phyloP scores from a whole-genome alignment of 768 basidiomycete species.

The Russula sp. region DNA sequence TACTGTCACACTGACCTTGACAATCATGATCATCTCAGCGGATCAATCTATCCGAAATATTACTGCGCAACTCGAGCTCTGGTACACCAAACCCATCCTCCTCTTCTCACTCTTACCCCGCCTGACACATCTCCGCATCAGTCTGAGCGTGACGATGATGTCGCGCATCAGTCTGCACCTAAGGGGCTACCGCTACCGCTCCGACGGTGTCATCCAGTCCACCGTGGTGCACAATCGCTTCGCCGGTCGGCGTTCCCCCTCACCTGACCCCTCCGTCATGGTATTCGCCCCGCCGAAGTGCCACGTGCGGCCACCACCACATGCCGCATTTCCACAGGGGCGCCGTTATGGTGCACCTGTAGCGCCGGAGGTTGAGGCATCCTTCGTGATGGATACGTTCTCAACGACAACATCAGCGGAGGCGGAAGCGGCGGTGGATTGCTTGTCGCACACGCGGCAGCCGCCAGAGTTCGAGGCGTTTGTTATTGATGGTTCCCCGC shows the following conservation, averaged over 20 bases:
- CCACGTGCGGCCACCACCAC: neutral
- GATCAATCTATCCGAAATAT: slow-evolving; percentile 32
- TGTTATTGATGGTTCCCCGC: neutral
- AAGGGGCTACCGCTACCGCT: neutral
- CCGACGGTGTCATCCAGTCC: neutral
- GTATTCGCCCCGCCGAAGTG: neutral
- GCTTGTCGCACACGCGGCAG: too few species aligned
- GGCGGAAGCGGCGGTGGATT: too few species aligned
- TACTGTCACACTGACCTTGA: slow-evolving; percentile 34
- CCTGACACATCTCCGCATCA: neutral
- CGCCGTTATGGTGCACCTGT: neutral
- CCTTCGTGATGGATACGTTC: neutral
- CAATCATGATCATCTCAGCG: slow-evolving; percentile 35
- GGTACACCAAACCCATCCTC: neutral
- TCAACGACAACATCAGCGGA: neutral
- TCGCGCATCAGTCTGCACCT: too few species aligned
- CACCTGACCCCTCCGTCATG: neutral
- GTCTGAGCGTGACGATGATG: neutral
- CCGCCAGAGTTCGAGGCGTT: neutral
- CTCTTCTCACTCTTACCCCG: too few species aligned
- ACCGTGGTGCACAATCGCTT: neutral
- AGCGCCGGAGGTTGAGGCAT: neutral
- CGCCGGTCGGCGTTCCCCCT: slow-evolving; percentile 26
- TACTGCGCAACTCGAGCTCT: slow-evolving; percentile 29
- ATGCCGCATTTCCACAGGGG: neutral